Conservation (phyloP, 306 rosid genomes). For the Cucumis sativus region DNA sequence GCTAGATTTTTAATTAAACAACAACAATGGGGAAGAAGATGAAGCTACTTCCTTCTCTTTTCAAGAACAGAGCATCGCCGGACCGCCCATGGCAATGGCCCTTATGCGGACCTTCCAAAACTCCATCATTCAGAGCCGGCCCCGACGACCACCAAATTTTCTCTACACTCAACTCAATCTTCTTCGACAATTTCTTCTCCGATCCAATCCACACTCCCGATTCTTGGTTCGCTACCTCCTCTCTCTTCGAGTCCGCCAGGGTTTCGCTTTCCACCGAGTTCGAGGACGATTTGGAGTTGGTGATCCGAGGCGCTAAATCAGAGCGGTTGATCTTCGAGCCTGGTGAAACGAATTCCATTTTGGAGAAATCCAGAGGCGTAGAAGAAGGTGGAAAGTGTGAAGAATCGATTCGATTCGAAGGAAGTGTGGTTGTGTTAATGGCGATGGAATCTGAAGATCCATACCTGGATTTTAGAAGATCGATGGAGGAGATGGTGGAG, state of each 20-base stretch:
- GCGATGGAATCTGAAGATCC: constrained; percentile 72
- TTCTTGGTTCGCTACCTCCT: constrained; percentile 54
- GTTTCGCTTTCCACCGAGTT: constrained; percentile 49
- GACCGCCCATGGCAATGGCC: constrained; percentile 37
- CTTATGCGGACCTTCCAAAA: constrained; percentile 39
- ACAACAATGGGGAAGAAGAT: background rate
- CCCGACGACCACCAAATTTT: constrained; percentile 30
- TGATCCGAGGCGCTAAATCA: constrained; percentile 19
- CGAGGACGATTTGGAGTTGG: constrained; percentile 27
- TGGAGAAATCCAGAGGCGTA: constrained; percentile 20
- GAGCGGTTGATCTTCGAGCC: constrained; percentile 77
- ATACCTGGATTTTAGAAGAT: constrained; percentile 47
- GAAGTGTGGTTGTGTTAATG: constrained; percentile 30
- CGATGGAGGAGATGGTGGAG: constrained; percentile 92
- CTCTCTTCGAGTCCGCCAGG: constrained; percentile 44
- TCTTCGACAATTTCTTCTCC: constrained; percentile 21
- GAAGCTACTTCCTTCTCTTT: constrained; percentile 27
- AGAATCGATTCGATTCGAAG: constrained; percentile 10
- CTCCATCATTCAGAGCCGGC: constrained; percentile 39
- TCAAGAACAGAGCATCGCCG: constrained; percentile 22
- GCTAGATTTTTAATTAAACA: background rate
- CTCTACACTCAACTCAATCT: constrained; percentile 56
- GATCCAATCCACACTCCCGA: constrained; percentile 39
- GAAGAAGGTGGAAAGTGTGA: background rate
- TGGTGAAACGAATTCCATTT: constrained; percentile 40